A percentile compares a stretch with the other conserved stretches of the same genome.
These are phyloP conservation scores for Liriodendron chinense DNA, from an alignment of 164 flowering plant species.

Conservation along the genomic window DNA sequence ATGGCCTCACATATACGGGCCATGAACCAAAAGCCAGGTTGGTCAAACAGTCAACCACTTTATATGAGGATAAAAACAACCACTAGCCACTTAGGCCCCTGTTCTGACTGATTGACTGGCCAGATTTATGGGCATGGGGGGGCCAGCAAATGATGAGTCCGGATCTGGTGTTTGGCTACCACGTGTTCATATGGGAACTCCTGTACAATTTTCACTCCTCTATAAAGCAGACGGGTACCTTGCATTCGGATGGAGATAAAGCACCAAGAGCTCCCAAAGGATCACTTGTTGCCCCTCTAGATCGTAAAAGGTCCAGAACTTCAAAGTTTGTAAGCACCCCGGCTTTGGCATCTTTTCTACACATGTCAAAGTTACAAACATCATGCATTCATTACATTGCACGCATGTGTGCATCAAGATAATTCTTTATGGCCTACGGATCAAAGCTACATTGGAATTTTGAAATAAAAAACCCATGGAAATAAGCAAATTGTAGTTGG, in stretches of 20 bases:
- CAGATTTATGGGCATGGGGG: not conserved
- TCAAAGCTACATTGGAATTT: too few relatives aligned
- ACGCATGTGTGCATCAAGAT: too few relatives aligned
- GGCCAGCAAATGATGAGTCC: not conserved
- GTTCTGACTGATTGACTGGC: too few relatives aligned
- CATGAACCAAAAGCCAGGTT: not conserved
- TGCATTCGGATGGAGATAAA: slow-evolving; percentile 56
- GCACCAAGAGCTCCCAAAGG: slow-evolving; percentile 45
- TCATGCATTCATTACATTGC: not conserved
- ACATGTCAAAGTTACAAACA: not conserved
- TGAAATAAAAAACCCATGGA: too few relatives aligned
- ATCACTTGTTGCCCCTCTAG: slow-evolving; percentile 70
- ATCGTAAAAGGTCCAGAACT: slow-evolving; percentile 66
- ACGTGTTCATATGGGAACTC: not conserved
- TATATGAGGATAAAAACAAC: not conserved
- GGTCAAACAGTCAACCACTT: not conserved
- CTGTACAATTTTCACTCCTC: not conserved
- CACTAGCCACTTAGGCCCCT: not conserved
- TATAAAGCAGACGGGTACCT: slow-evolving; percentile 33
- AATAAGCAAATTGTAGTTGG: too few relatives aligned
- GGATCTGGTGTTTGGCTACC: not conserved
- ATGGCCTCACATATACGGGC: not conserved
- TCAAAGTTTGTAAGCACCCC: slow-evolving; percentile 85
- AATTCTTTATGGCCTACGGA: too few relatives aligned
- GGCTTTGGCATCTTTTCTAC: slow-evolving; percentile 47